Percentiles rank a stretch among this genome's conserved stretches.
Conservation (phyloP, 2,329 filamentous ascomycete species). For the Periconia sp. region DNA sequence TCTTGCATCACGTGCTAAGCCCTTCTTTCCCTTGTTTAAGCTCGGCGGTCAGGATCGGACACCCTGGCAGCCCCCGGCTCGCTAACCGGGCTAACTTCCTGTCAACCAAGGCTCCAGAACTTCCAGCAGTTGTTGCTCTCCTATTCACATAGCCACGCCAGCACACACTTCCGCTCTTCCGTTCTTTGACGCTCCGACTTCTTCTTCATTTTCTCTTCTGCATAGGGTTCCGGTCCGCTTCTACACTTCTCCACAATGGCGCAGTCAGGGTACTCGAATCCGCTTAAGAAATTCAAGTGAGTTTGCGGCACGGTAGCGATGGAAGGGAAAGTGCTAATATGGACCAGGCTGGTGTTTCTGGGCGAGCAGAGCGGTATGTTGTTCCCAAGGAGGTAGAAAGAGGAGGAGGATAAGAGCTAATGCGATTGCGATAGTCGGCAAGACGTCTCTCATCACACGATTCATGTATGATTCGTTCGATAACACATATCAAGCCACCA, state of each 20-base stretch:
- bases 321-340: slow-evolving; percentile 36
- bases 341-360: slow-evolving; percentile 84
- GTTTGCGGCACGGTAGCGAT: slow-evolving; percentile 19
- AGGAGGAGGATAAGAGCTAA: slow-evolving; percentile 17
- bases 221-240: slow-evolving; percentile 1
- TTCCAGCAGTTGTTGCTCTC: slow-evolving; percentile 8
- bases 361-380: slow-evolving; percentile 96
- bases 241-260: slow-evolving; percentile 68
- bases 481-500: slow-evolving; percentile 99
- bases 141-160: slow-evolving; percentile 14
- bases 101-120: slow-evolving; percentile 3
- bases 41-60: no score
- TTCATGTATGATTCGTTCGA: slow-evolving; percentile 99
- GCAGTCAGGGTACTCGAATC: slow-evolving; percentile 89
- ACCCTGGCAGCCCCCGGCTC: no score
- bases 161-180: no score
- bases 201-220: slow-evolving; percentile 2
- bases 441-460: slow-evolving; percentile 96
- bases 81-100: neutral
- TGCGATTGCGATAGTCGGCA: slow-evolving; percentile 72
- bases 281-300: slow-evolving; percentile 99
- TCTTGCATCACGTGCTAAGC: no score
- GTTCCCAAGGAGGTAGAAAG: neutral
- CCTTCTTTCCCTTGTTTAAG: no score
- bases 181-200: no score